Evolutionary conservation across 2,329 filamentous ascomycete species (phyloP).

Genomic region (Epichloe hybrida): DNA sequence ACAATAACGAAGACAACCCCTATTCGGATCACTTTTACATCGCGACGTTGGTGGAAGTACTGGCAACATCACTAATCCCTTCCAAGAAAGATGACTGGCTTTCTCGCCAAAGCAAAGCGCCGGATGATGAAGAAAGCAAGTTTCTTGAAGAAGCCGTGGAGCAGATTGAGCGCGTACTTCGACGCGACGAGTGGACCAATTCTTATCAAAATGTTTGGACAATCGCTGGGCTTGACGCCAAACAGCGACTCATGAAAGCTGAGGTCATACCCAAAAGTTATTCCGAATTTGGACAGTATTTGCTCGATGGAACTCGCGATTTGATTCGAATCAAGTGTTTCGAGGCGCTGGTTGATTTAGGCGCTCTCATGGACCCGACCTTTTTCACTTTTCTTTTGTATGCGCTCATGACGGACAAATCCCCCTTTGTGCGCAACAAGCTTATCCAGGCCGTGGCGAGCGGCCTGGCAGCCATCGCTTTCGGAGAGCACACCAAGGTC

Average conservation of each 20-base stretch:
- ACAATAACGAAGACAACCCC: slow-evolving; percentile 83
- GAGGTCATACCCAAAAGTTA: slow-evolving; percentile 41
- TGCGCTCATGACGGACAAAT: slow-evolving; percentile 46
- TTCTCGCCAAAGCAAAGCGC: slow-evolving; percentile 30
- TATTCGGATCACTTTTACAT: slow-evolving; percentile 88
- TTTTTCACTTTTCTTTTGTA: slow-evolving; percentile 45
- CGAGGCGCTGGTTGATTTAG: slow-evolving; percentile 50
- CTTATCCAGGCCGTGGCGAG: slow-evolving; percentile 45
- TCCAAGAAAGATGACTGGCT: slow-evolving; percentile 31
- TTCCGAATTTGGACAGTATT: slow-evolving; percentile 47
- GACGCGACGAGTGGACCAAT: slow-evolving; percentile 55
- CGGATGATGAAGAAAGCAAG: slow-evolving; percentile 30
- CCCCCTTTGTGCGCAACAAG: slow-evolving; percentile 44
- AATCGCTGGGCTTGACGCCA: slow-evolving; percentile 46
- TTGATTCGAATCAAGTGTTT: slow-evolving; percentile 53
- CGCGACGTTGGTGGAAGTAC: slow-evolving; percentile 55
- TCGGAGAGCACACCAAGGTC: slow-evolving; percentile 43
- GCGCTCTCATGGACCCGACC: slow-evolving; percentile 39
- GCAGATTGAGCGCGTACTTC: slow-evolving; percentile 52
- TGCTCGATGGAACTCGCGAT: slow-evolving; percentile 50
- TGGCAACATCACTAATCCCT: slow-evolving; percentile 45
- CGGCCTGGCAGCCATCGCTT: slow-evolving; percentile 49
- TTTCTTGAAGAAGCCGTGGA: slow-evolving; percentile 42
- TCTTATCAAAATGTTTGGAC: slow-evolving; percentile 58
- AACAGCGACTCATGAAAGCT: slow-evolving; percentile 49